Base-by-base conservation (phyloP, 768 basidiomycete species). In the Suillus fuscotomentosus region DNA sequence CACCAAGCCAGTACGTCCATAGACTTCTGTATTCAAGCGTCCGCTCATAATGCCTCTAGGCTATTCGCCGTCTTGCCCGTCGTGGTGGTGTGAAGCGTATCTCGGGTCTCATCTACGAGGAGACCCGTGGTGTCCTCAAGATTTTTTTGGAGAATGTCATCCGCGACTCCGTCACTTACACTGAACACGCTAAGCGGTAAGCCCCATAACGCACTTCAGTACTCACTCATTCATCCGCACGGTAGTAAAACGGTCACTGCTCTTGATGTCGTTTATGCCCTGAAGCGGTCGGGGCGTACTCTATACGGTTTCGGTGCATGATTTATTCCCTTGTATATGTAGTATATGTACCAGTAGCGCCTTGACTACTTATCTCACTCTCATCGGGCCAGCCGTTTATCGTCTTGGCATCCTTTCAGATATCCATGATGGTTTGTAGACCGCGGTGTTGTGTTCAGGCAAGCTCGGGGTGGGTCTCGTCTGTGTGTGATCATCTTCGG, bases 81-180 rank as follows among this genome's bases (percentile, higher is more conserved):
- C 88, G 92, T 84, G 92, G 93, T 73, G 93, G 93, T 88, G 93
- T 95, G 70, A 95, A 95, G 83, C 90, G 90, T 88, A 91, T 92
- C 74, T 90, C 88, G 53, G 90, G 90, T 67, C 84, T 93, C 65
- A 93, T 94, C 80, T 94, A 95, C 76, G 93, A 95, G 77, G 92
- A 95, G 83, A 94, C 92, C 34, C 91, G 93, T 75, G 91, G 92
- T 79, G 92, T 95, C n/a, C 82, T 95, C 74, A 95, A 94, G 80
- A 92, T 94, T 71, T 94, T 93, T 85, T 82, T 92, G 14, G 91
- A 92, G 79, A 90, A 89, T 67, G 88, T 94, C 71, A 94, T 95
- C 72, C 88, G 92, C 69, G 93, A 95, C 81, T 93, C 92, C 2
- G 93, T 95, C 69, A 95, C 93, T 60, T 95, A 95, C 82, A 95